A percentile compares a stretch with the other conserved stretches of the same genome.
phyloP scores from a whole-genome alignment of 805 yeast genomes.

The Candida maltosa region DNA sequence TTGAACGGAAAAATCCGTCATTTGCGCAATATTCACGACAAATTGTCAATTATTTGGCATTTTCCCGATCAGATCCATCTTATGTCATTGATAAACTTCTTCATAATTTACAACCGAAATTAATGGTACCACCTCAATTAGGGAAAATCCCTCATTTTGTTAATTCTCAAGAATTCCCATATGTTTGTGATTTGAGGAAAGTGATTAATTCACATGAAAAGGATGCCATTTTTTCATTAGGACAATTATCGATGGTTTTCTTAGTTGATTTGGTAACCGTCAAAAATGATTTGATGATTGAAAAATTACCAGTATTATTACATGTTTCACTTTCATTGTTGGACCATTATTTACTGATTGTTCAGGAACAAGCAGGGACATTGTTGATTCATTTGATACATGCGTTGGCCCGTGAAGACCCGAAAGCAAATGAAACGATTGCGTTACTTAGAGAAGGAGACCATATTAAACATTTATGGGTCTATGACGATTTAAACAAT shows the following conservation, averaged over 20 bases:
- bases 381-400: conserved; percentile 71
- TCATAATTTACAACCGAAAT: conserved; percentile 71
- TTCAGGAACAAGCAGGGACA: conserved; percentile 81
- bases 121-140: conserved; percentile 76
- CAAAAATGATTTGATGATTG: conserved; percentile 59
- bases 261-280: conserved; percentile 75
- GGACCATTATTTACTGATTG: conserved; percentile 82
- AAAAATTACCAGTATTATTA: conserved; percentile 65
- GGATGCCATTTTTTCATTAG: conserved; percentile 78
- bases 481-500: conserved; percentile 77
- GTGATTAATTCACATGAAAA: conserved; percentile 52
- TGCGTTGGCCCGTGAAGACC: conserved; percentile 53
- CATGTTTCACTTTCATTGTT: conserved; percentile 78
- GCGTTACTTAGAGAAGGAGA: conserved; percentile 55
- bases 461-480: conserved; percentile 56
- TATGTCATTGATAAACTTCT: conserved; percentile 59
- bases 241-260: conserved; percentile 83
- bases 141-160: conserved; percentile 5
- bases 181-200: conserved; percentile 68
- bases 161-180: conserved; percentile 46
- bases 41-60: conserved; percentile 73
- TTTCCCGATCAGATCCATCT: conserved; percentile 44
- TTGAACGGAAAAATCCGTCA: conserved; percentile 64
- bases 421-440: conserved; percentile 55
- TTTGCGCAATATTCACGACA: conserved; percentile 81